Evolutionary conservation across 345 rosid species (phyloP).

Genomic region (Hibiscus tridactylites): DNA sequence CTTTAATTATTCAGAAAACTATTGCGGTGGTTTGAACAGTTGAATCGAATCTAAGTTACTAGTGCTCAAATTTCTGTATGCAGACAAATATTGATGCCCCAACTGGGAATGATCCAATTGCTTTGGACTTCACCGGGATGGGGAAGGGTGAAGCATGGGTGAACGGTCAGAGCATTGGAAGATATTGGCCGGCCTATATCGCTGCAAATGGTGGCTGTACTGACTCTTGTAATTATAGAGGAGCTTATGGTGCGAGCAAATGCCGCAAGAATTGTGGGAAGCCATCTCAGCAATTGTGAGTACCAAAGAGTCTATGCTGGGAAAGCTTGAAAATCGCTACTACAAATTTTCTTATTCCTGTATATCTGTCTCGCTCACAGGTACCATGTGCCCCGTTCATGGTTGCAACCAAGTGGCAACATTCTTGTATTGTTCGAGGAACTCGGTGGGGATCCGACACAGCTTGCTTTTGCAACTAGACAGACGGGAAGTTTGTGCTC

Average conservation of each 20-base stretch:
- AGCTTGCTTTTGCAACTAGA: constrained; percentile 47
- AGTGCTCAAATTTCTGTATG: constrained; percentile 9
- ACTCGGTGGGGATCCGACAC: constrained; percentile 77
- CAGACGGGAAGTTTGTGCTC: constrained; percentile 50
- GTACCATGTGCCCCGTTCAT: constrained; percentile 88
- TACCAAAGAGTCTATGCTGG: background rate
- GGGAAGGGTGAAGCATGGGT: constrained; percentile 98
- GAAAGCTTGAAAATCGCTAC: background rate
- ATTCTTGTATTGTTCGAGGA: constrained; percentile 81
- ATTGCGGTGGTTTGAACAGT: background rate
- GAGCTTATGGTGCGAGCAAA: constrained; percentile 53
- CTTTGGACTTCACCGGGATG: constrained; percentile 81
- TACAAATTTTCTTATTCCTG: background rate
- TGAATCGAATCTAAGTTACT: constrained; percentile 4
- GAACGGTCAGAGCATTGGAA: constrained; percentile 90
- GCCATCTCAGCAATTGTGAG: constrained; percentile 90
- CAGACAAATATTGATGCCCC: constrained; percentile 74
- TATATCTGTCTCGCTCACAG: constrained; percentile 24
- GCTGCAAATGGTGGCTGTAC: constrained; percentile 52
- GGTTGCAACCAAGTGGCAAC: constrained; percentile 69
- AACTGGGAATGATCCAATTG: constrained; percentile 58
- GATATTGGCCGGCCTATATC: constrained; percentile 75
- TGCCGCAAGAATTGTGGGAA: constrained; percentile 81
- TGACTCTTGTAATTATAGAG: constrained; percentile 67
- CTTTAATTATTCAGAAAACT: background rate